phyloP scores from a whole-genome alignment of 331 rosid genomes.

The Rhamnella rubrinervis region DNA sequence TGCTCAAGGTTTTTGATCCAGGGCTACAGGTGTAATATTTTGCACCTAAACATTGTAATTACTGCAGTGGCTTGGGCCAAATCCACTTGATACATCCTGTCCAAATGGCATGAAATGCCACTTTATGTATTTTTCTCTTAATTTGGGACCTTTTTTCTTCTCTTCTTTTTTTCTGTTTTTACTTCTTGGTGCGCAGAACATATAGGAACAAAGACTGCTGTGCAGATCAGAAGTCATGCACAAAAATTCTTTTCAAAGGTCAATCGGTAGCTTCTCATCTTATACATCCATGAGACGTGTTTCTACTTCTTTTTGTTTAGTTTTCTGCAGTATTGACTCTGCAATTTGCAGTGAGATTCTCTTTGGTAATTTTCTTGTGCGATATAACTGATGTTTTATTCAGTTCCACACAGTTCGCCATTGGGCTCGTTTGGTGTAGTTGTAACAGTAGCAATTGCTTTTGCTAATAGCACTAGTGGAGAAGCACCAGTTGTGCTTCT shows the following conservation, averaged over 20 bases:
- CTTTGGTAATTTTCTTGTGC: constrained; percentile 17
- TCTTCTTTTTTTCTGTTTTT: constrained; percentile 23
- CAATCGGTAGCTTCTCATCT: constrained; percentile 50
- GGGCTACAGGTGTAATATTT: constrained; percentile 5
- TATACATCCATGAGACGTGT: constrained; percentile 27
- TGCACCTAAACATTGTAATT: background rate
- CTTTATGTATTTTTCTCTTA: constrained; percentile 25
- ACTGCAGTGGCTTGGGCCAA: constrained; percentile 8
- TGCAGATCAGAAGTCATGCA: constrained; percentile 99
- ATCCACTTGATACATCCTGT: constrained; percentile 12
- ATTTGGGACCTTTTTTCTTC: constrained; percentile 22
- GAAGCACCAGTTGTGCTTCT: background rate
- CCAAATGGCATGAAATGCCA: constrained; percentile 17
- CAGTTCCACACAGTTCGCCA: background rate
- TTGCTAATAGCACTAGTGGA: background rate
- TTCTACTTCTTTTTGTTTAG: constrained; percentile 16
- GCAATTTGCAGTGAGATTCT: constrained; percentile 11
- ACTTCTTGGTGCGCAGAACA: constrained; percentile 65
- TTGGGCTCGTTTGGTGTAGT: background rate
- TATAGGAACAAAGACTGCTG: constrained; percentile 98
- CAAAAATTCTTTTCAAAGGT: constrained; percentile 99
- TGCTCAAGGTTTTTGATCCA: constrained; percentile 13
- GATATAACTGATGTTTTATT: too few species aligned
- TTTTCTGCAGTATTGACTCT: constrained; percentile 1
- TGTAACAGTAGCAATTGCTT: background rate